phyloP scores from a whole-genome alignment of 352 stramenopile species.

The Globisporangium iwayamae region DNA sequence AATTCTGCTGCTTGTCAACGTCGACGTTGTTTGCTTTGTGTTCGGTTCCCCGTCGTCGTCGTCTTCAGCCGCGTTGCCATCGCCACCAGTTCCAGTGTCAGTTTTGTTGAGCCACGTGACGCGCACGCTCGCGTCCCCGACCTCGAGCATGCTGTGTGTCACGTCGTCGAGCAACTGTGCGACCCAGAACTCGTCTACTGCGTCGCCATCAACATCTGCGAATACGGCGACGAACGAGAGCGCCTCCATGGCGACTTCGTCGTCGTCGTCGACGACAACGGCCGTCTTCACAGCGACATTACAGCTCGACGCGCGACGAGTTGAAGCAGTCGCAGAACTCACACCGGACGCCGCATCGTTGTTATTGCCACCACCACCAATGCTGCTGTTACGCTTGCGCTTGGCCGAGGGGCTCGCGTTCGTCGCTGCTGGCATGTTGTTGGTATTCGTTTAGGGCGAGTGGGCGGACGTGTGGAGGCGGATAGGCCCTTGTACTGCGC shows the following conservation, averaged over 20 bases:
- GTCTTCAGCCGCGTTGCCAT: background rate
- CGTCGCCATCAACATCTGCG: background rate
- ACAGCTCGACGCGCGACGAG: background rate
- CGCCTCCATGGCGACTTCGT: slow-evolving; percentile 49
- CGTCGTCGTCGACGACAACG: background rate
- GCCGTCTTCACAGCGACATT: background rate
- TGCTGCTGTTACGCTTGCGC: slow-evolving; percentile 1
- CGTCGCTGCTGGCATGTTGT: background rate
- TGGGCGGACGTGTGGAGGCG: too few species aligned
- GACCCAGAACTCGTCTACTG: slow-evolving; percentile 56
- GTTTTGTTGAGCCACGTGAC: slow-evolving; percentile 60
- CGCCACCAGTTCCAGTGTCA: background rate
- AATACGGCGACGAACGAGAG: slow-evolving; percentile 58
- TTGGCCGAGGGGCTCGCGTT: background rate
- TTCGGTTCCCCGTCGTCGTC: background rate
- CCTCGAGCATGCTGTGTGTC: slow-evolving; percentile 66
- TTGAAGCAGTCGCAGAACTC: too few species aligned
- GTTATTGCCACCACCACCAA: background rate
- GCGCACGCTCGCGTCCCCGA: slow-evolving; percentile 39
- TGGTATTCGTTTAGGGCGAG: too few species aligned
- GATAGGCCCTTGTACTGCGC: background rate
- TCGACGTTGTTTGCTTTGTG: background rate
- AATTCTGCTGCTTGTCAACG: background rate
- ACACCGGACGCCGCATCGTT: too few species aligned
- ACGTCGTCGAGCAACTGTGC: slow-evolving; percentile 75